Evolutionary conservation across 768 basidiomycete species (phyloP).

Genomic region (Tricholoma furcatifolium): DNA sequence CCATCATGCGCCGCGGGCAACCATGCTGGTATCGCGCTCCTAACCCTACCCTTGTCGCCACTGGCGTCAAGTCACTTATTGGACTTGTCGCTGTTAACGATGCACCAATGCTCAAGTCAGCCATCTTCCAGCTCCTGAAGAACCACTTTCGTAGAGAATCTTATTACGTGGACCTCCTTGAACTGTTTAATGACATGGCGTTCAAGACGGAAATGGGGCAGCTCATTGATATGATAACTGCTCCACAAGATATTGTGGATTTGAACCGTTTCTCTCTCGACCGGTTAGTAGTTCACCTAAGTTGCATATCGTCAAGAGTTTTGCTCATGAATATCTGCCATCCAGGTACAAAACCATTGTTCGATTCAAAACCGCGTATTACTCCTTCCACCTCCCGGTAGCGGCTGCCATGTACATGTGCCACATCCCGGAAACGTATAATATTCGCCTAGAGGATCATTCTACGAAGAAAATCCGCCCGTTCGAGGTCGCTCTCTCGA

Average conservation of each 20-base stretch:
- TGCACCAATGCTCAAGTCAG: slow-evolving; percentile 90
- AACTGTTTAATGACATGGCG: slow-evolving; percentile 86
- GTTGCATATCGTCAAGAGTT: not conserved
- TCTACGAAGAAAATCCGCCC: slow-evolving; percentile 37
- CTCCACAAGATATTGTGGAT: slow-evolving; percentile 85
- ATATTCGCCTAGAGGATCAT: slow-evolving; percentile 17
- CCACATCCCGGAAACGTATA: slow-evolving; percentile 53
- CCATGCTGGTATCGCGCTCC: slow-evolving; percentile 83
- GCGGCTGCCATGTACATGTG: slow-evolving; percentile 87
- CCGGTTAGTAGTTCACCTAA: slow-evolving; percentile 47
- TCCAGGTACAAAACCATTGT: slow-evolving; percentile 86
- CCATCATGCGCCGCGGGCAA: slow-evolving; percentile 89
- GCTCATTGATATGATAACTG: slow-evolving; percentile 92
- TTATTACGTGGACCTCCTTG: slow-evolving; percentile 87
- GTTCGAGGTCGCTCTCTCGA: slow-evolving; percentile 72
- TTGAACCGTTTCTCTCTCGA: slow-evolving; percentile 83
- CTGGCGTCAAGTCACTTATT: slow-evolving; percentile 34
- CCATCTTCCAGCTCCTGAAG: slow-evolving; percentile 90
- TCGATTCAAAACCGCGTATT: slow-evolving; percentile 95
- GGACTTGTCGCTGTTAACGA: slow-evolving; percentile 93
- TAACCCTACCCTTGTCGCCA: slow-evolving; percentile 9
- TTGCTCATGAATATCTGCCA: not conserved
- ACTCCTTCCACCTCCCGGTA: slow-evolving; percentile 98
- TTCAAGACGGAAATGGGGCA: slow-evolving; percentile 97
- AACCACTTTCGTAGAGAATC: slow-evolving; percentile 75